Evolutionary conservation across 2,329 filamentous ascomycete genomes (phyloP), one percentile per base, ranked within the genome.

Genomic region (Colletotrichum paranaense): DNA sequence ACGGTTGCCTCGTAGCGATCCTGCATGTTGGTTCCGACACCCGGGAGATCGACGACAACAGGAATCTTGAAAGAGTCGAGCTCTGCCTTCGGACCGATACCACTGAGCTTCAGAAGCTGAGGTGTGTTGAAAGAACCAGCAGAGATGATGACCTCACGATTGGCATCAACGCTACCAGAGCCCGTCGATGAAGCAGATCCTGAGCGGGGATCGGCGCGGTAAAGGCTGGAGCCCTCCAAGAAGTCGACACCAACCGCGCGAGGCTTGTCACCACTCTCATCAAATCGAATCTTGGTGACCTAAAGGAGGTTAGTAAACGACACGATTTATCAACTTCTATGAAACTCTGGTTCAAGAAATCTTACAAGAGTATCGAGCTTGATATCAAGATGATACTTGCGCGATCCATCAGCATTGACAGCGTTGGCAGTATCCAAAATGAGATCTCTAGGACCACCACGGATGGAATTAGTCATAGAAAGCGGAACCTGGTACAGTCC

Each of bases 101-200:
- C 88, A 59, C 85, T 87, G 0, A 88, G 81, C 78, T 87, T 86
- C 3, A 90, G 83, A 5, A 89, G 81, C 73, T 88, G 86, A 0
- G 88, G 88, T 4, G 85, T 84, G 77, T 88, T 87, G 76, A 88
- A 86, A 2, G 84, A 80, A 14, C 88, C 88, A 1, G 85, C 86
- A 0, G 84, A 83, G 12, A 89, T 72, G 53, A 89, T 88, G 19
- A 89, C 84, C 75, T 89, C 88, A 28, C 81, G 81, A 46, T 77
- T 78, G 9, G 79, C 80, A 8, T 24, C 52, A 1, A 52, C 62
- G 0, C 62, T 70, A 1, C 67, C 62, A 6, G 26, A 65, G 3
- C 62, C 66, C 4, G 30, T 60, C 1, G 71, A 16, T 11, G 60
- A 56, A 6, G 66, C 78, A 53, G 80, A 79, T 38, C 72, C 74